phyloP scores from a whole-genome alignment of 2,329 filamentous ascomycete genomes.

The Coniochaeta sp. region DNA sequence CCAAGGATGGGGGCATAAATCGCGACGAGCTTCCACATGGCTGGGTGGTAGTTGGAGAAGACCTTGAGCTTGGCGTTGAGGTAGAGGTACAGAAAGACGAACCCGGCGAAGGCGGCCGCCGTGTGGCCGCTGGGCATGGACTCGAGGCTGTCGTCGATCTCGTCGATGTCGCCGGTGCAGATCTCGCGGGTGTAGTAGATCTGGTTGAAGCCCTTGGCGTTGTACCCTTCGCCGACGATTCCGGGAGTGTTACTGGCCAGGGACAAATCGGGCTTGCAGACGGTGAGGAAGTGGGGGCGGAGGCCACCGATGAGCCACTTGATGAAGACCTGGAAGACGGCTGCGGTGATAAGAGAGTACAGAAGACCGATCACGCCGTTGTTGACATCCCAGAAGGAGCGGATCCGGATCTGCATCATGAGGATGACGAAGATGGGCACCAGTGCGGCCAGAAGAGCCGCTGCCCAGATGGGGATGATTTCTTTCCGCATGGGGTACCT shows the following conservation, averaged over 20 bases:
- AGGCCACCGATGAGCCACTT: constrained; percentile 70
- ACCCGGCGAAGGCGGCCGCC: constrained; percentile 65
- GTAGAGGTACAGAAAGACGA: constrained; percentile 65
- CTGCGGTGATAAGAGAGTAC: constrained; percentile 62
- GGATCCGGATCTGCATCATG: constrained; percentile 59
- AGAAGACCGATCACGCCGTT: constrained; percentile 64
- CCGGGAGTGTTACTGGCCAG: constrained; percentile 31
- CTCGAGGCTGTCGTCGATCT: constrained; percentile 64
- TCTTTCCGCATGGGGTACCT: constrained; percentile 62
- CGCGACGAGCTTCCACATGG: constrained; percentile 65
- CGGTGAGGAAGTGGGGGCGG: constrained; percentile 64
- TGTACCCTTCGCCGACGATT: constrained; percentile 33
- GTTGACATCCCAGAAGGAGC: constrained; percentile 64
- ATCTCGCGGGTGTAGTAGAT: constrained; percentile 65
- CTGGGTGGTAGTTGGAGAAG: constrained; percentile 63
- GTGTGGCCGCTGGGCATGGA: constrained; percentile 69
- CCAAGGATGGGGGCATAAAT: constrained; percentile 61
- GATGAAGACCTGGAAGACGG: constrained; percentile 69
- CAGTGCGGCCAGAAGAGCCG: constrained; percentile 57
- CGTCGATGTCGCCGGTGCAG: constrained; percentile 57
- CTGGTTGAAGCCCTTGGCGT: constrained; percentile 42
- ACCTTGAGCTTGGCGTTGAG: constrained; percentile 75
- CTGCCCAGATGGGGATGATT: constrained; percentile 64
- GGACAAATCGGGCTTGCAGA: constrained; percentile 56
- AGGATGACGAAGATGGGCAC: constrained; percentile 60